Conservation (phyloP, 176 grass and related monocot genomes). For the Cenchrus fungigraminus region DNA sequence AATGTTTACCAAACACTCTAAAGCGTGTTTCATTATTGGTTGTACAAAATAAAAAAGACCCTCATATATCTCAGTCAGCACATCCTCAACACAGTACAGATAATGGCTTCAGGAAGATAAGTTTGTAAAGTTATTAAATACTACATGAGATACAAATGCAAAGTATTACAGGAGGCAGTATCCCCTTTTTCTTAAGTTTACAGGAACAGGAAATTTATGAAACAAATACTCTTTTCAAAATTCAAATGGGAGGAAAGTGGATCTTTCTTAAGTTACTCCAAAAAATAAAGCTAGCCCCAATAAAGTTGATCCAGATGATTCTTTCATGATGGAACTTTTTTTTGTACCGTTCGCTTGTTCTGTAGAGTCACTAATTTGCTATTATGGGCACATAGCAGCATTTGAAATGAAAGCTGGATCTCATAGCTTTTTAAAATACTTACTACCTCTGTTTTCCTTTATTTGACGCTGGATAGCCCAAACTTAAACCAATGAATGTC, state of each 20-base stretch:
- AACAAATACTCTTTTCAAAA: background rate
- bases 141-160: background rate
- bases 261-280: background rate
- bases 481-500: no score
- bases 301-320: background rate
- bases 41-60: background rate
- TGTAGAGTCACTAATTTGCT: background rate
- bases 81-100: background rate
- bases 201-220: background rate
- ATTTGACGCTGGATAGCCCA: no score
- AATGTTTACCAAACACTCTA: background rate
- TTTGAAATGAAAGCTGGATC: slow-evolving; percentile 8
- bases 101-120: slow-evolving; percentile 27
- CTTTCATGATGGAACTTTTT: background rate
- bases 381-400: background rate
- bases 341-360: background rate
- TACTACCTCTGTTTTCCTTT: no score
- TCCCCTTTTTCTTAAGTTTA: background rate
- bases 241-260: slow-evolving; percentile 20
- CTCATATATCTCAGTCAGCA: slow-evolving; percentile 10
- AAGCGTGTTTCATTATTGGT: background rate
- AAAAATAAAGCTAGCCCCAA: background rate
- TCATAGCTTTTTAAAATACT: background rate
- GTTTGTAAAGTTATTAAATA: slow-evolving; percentile 14
- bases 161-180: slow-evolving; percentile 8